A percentile compares a stretch with the other conserved stretches of the same genome.
Evolutionary conservation across 2,329 filamentous ascomycete genomes (phyloP).

Genomic region (Tolypocladium guangdongense): DNA sequence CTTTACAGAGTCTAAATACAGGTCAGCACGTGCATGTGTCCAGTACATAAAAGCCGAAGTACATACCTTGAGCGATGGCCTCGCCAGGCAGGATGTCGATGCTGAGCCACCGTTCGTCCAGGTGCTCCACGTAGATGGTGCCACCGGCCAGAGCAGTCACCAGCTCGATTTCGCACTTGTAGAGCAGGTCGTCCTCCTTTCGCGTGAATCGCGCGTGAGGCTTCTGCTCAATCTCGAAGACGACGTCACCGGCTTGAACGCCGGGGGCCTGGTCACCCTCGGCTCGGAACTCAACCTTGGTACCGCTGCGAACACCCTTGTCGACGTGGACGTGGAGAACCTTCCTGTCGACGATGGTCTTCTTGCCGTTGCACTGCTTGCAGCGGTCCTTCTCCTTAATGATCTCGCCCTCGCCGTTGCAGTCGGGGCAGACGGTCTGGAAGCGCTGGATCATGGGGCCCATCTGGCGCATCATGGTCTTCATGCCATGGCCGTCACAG

Average conservation of each 20-base stretch:
- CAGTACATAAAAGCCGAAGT: not conserved
- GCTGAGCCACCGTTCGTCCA: constrained; percentile 93
- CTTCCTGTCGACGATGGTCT: constrained; percentile 95
- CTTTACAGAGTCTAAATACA: constrained; percentile 67
- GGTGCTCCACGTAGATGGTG: constrained; percentile 84
- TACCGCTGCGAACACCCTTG: constrained; percentile 82
- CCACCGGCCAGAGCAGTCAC: constrained; percentile 90
- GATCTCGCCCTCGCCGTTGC: constrained; percentile 92
- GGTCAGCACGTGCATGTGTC: constrained; percentile 1
- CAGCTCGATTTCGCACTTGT: constrained; percentile 89
- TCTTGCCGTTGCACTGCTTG: constrained; percentile 95
- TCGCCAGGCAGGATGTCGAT: constrained; percentile 90
- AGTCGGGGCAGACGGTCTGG: constrained; percentile 98
- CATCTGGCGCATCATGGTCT: constrained; percentile 99
- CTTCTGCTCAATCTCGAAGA: constrained; percentile 99
- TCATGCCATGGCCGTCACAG: constrained; percentile 93
- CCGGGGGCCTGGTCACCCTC: constrained; percentile 95
- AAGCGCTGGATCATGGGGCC: constrained; percentile 99
- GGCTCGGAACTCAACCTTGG: constrained; percentile 93
- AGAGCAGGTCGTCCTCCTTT: constrained; percentile 92
- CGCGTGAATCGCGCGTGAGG: constrained; percentile 92
- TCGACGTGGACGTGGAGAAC: constrained; percentile 97
- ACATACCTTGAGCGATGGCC: constrained; percentile 82
- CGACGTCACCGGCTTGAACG: constrained; percentile 86
- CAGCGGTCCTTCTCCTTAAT: constrained; percentile 96